Conservation (phyloP, 352 stramenopile species). For the Phytophthora boehmeriae region DNA sequence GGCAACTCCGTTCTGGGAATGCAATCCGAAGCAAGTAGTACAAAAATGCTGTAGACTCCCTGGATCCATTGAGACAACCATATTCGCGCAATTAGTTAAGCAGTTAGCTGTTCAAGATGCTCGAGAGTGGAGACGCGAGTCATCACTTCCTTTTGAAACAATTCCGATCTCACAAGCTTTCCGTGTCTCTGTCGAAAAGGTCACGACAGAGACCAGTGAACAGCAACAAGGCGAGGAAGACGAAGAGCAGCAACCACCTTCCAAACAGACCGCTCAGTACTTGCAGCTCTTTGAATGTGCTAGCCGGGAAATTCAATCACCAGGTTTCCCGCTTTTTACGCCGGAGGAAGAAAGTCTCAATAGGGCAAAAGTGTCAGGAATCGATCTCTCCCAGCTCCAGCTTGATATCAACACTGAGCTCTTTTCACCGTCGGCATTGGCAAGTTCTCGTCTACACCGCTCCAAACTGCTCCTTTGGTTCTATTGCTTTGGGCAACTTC, state of each 20-base stretch:
- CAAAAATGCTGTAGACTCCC: conserved; percentile 5
- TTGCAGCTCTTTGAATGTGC: conserved; percentile 54
- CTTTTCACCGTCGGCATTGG: conserved; percentile 28
- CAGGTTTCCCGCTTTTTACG: conserved; percentile 58
- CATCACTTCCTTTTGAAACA: conserved; percentile 42
- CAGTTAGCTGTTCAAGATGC: conserved; percentile 32
- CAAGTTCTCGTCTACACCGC: conserved; percentile 15
- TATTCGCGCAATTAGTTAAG: conserved; percentile 35
- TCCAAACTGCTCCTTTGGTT: conserved; percentile 56
- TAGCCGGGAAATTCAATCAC: conserved; percentile 65
- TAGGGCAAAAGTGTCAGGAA: neutral
- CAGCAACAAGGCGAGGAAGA: conserved; percentile 28
- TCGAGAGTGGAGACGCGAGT: conserved; percentile 35
- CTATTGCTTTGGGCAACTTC: conserved; percentile 57
- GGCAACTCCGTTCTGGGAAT: conserved; percentile 31
- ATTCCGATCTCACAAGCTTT: conserved; percentile 47
- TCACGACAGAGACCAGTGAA: neutral
- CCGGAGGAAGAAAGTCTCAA: conserved; percentile 12
- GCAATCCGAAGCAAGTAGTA: neutral
- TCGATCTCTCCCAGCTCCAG: conserved; percentile 9
- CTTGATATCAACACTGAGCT: conserved; percentile 63
- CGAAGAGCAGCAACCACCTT: conserved; percentile 18
- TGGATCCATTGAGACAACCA: conserved; percentile 1
- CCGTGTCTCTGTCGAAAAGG: conserved; percentile 28
- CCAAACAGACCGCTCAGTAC: conserved; percentile 46